Base-by-base conservation (phyloP, 257 asterid genomes). In the Nicotiana benthamiana region DNA sequence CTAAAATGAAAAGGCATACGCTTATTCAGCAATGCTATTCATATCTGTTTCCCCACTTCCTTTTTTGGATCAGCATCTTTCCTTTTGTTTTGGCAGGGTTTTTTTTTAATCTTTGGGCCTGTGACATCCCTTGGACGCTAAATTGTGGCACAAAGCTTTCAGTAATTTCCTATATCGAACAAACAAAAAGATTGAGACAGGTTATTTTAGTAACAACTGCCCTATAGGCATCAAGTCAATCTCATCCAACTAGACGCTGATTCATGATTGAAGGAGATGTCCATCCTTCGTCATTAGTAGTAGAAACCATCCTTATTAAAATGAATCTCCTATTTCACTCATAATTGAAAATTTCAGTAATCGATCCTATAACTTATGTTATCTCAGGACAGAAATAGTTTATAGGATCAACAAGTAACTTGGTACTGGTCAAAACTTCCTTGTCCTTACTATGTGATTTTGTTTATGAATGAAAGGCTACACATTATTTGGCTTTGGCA, bases 401-500 rank as follows among this genome's bases (percentile, higher is more conserved):
- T 68, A 36, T 68, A 34, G 43, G 16, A 27, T 63, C 70, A 63
- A 27, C 70, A 63, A n/a, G 15, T 2, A 27, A 63, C 43, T 63
- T 62, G 43, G 68, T 62, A 26, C 9, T 95, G 90, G 57, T 82
- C 85, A 67, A 91, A 89, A 18, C 97, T 96, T 6, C 86, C 22
- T 60, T 51, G 16, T 64, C 88, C 34, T 91, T 62, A 13, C 20
- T 32, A 32, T 32, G 36, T 32, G 36, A 32, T 32, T 32, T 34
- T 34, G 6, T 34, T 34, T 34, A 32, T 32, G 36, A 32, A 4
- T 32, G 36, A 32, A 32, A 32, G 36, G 36, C 5, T n/a, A n/a
- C 36, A 32, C 36, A 32, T 32, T 32, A 32, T 32, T 32, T 32
- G 36, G 36, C 6, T 32, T 32, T 32, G 36, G 36, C 34, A 30